Evolutionary conservation across 2,329 filamentous ascomycete genomes (phyloP).

Genomic region (Penicillium sclerotiorum): DNA sequence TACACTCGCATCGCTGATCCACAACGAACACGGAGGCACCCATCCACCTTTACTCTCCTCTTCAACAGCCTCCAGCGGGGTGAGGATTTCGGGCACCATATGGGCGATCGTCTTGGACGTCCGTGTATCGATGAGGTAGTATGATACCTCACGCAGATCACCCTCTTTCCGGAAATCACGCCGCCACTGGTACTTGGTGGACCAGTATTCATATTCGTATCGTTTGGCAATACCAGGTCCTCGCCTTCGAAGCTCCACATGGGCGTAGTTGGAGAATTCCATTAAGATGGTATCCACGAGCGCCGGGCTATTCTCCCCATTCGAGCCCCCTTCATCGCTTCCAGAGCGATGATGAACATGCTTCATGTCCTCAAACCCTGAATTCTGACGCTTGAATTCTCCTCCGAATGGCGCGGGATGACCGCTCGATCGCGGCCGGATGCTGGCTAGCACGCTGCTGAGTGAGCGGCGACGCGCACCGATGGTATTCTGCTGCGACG

Average conservation of each 20-base stretch:
- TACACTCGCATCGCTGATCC: constrained; percentile 76
- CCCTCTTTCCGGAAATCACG: constrained; percentile 70
- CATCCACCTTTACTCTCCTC: constrained; percentile 82
- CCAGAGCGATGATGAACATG: constrained; percentile 37
- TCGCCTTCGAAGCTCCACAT: constrained; percentile 76
- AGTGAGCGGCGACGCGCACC: constrained; percentile 61
- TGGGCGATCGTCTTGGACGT: constrained; percentile 71
- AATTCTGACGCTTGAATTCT: constrained; percentile 60
- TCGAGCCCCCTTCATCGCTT: constrained; percentile 13
- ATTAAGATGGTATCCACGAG: constrained; percentile 82
- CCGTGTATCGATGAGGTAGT: constrained; percentile 74
- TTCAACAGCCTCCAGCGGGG: constrained; percentile 67
- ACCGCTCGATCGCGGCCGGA: constrained; percentile 58
- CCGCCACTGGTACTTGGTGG: constrained; percentile 80
- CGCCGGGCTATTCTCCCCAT: constrained; percentile 25
- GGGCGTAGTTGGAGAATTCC: constrained; percentile 96
- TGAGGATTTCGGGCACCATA: constrained; percentile 78
- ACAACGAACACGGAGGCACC: constrained; percentile 88
- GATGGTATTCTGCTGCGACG: constrained; percentile 55
- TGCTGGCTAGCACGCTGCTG: constrained; percentile 60
- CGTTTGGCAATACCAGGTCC: constrained; percentile 69
- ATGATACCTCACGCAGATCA: constrained; percentile 66
- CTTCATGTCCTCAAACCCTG: constrained; percentile 54
- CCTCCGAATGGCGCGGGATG: constrained; percentile 36
- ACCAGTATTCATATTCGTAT: constrained; percentile 96